Conservation (phyloP, 345 rosid genomes). For the Salix dunnii region DNA sequence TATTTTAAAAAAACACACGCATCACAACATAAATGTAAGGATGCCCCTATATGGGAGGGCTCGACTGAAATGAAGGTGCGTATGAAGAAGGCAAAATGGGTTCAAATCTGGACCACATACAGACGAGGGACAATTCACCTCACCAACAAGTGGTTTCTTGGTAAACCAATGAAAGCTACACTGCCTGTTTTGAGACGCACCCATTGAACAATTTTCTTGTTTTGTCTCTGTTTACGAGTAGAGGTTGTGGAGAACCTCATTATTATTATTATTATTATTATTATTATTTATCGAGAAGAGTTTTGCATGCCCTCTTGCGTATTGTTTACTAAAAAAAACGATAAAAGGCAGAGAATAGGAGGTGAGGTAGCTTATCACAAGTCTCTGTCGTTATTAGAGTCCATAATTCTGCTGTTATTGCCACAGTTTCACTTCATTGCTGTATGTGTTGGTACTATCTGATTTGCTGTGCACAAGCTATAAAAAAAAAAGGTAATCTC, state of each 20-base stretch:
- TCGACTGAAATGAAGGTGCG: not conserved
- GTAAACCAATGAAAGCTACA: conserved; percentile 14
- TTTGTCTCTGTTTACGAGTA: not conserved
- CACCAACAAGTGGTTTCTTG: conserved; percentile 13
- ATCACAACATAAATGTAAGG: too few relatives aligned
- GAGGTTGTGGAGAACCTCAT: not conserved
- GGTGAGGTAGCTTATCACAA: too few relatives aligned
- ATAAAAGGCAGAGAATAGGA: not conserved
- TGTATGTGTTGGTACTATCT: too few relatives aligned
- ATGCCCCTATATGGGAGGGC: not conserved
- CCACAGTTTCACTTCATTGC: too few relatives aligned
- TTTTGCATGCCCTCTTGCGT: not conserved
- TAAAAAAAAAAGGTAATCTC: too few relatives aligned
- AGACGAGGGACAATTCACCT: conserved; percentile 7
- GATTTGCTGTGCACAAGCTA: too few relatives aligned
- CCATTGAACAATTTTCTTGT: not conserved
- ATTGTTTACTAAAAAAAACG: not conserved
- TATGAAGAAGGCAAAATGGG: not conserved
- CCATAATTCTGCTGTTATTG: too few relatives aligned
- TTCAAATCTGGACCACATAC: not conserved
- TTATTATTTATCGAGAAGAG: not conserved
- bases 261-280: too few relatives aligned
- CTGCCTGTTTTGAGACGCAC: not conserved
- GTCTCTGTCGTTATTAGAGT: too few relatives aligned
- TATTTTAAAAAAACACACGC: too few relatives aligned